Base-by-base conservation (phyloP, 1,284 basidiomycete genomes). In the Chiua sp. region DNA sequence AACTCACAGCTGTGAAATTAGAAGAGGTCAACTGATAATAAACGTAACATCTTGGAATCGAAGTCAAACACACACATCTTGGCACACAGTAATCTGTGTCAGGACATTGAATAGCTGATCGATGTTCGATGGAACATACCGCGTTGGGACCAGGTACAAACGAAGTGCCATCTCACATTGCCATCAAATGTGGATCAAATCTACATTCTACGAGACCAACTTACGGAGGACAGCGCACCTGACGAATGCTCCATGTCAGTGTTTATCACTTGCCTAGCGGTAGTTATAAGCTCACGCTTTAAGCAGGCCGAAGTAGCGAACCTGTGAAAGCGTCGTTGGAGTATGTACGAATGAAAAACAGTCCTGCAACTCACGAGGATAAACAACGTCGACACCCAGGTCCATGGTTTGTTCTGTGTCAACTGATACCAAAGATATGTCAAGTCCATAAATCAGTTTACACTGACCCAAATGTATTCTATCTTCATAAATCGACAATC, bases 381-480 rank as follows among this genome's bases (percentile, higher is more conserved):
- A 28, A 55, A 63, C 18, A 63, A 10, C 4, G 35, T 37, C 5
- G 62, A 56, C 10, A 64, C 54, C 53, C 11, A 53, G 7, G 32
- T 60, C 62, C 62, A 64, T 2, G 44, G 62, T 35, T 60, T 63
- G 51, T 11, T 35, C 62, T 63, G n/a, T 20, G 18, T 26, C 26
- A 26, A 15, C 16, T 18, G 20, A 39, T 39, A 20, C 56, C 35
- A 63, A 35, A 15, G 15, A 48, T 11, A n/a, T 11, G 8, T 23
- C 4, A 7, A 10, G 7, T 10, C 20, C 39, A 42, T n/a, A 20
- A 42, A 20, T n/a, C 7, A 26, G 7, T 16, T 18, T 4, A 16
- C 18, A 10, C 57, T 37, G 6, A 56, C 62, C 57, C 62, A 64
- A 6, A 63, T 54, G 28, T 64, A 60, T 42, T 63, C 54, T 30